Percentiles rank a stretch among this genome's conserved stretches.
phyloP scores from a whole-genome alignment of 139 green algal species.

The Monoraphidium neglectum region DNA sequence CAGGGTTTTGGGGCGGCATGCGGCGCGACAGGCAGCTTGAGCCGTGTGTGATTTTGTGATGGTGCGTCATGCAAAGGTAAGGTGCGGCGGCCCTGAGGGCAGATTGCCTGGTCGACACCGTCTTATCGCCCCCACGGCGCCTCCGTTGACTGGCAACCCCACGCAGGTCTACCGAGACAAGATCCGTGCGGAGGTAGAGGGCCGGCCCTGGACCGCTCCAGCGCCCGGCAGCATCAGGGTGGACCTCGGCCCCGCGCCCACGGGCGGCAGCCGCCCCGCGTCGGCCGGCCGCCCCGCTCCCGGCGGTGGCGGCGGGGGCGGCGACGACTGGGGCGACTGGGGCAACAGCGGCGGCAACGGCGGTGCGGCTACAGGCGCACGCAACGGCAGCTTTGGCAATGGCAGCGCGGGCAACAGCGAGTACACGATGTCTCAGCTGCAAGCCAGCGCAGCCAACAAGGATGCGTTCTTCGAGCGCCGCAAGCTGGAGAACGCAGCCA shows the following conservation, averaged over 20 bases:
- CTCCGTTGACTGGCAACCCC: too few relatives aligned
- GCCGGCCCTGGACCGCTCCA: constrained; percentile 74
- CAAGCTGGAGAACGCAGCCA: constrained; percentile 80
- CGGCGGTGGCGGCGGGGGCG: constrained; percentile 4
- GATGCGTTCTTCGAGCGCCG: constrained; percentile 92
- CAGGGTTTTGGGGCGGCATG: too few relatives aligned
- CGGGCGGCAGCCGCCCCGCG: not conserved
- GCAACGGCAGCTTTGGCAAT: not conserved
- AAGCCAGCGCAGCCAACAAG: constrained; percentile 80
- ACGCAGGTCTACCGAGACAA: constrained; percentile 85
- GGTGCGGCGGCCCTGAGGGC: too few relatives aligned
- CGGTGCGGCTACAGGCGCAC: not conserved
- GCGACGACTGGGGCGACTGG: constrained; percentile 83
- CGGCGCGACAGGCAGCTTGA: too few relatives aligned
- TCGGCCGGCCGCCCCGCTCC: not conserved
- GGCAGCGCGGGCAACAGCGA: constrained; percentile 47
- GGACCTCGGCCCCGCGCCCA: not conserved
- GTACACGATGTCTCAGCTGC: constrained; percentile 72
- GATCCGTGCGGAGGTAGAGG: constrained; percentile 82
- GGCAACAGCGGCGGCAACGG: constrained; percentile 32
- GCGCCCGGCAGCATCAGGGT: constrained; percentile 42
- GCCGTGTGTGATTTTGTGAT: too few relatives aligned
- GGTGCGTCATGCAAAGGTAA: too few relatives aligned
- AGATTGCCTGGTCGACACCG: too few relatives aligned
- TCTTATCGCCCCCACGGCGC: too few relatives aligned